phyloP scores from a whole-genome alignment of 805 yeast species.

The Myxozyma neglecta region DNA sequence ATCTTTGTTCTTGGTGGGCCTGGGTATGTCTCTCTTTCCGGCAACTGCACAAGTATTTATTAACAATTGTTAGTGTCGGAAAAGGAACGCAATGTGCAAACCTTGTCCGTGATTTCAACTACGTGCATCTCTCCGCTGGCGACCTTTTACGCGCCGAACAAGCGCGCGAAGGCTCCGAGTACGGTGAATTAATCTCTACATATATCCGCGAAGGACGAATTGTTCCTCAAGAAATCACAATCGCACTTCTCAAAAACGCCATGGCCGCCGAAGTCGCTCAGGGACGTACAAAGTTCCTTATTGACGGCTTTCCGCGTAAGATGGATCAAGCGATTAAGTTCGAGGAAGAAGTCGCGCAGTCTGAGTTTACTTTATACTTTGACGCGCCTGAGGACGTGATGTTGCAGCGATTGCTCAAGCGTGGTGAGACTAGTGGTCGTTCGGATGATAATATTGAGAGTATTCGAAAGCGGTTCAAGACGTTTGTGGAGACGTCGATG shows the following conservation, averaged over 20 bases:
- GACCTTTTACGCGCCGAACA: constrained; percentile 94
- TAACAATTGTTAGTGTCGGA: constrained; percentile 55
- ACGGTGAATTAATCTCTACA: constrained; percentile 79
- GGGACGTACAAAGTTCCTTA: constrained; percentile 62
- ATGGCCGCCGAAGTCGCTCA: constrained; percentile 49
- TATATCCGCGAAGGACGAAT: constrained; percentile 84
- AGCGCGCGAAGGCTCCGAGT: constrained; percentile 72
- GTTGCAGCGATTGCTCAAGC: constrained; percentile 78
- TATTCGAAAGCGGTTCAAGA: constrained; percentile 82
- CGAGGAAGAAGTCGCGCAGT: constrained; percentile 60
- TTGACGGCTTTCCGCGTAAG: constrained; percentile 96
- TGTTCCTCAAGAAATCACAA: constrained; percentile 90
- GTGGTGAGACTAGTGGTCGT: constrained; percentile 95
- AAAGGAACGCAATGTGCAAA: constrained; percentile 95
- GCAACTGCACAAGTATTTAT: neutral
- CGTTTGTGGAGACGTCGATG: constrained; percentile 84
- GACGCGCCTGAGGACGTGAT: constrained; percentile 76
- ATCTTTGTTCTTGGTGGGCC: constrained; percentile 96
- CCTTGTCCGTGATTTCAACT: constrained; percentile 74
- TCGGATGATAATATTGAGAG: constrained; percentile 90
- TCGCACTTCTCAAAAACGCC: constrained; percentile 78
- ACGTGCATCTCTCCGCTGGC: constrained; percentile 93
- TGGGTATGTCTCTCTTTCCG: constrained; percentile 46
- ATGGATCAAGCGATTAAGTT: constrained; percentile 98
- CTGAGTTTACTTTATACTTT: constrained; percentile 45